A percentile compares a stretch with the other conserved stretches of the same genome.
These are phyloP conservation scores for Haplosporangium sp. DNA, from an alignment of 371 early-diverging fungal species.

Conservation along the genomic window DNA sequence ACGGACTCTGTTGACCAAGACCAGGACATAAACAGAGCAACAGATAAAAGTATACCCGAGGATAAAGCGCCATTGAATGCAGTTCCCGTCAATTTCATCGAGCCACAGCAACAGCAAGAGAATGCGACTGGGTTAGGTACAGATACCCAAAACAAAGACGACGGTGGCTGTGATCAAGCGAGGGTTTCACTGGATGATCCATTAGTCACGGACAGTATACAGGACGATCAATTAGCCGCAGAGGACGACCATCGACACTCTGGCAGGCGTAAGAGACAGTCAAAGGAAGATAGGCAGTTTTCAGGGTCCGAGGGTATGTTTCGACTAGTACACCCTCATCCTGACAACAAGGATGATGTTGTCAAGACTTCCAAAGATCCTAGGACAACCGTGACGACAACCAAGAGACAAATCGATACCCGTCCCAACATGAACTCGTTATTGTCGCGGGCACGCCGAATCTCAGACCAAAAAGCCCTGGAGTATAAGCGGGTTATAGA, in stretches of 20 bases:
- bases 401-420: constrained; percentile 37
- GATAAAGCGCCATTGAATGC: too few relatives aligned
- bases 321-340: constrained; percentile 23
- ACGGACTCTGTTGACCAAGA: too few relatives aligned
- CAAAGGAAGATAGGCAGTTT: background rate
- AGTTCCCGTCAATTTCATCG: too few relatives aligned
- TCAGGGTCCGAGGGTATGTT: constrained; percentile 3
- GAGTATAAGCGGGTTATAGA: constrained; percentile 33
- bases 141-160: too few relatives aligned
- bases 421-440: constrained; percentile 29
- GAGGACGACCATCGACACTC: background rate
- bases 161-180: too few relatives aligned
- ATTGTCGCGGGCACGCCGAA: constrained; percentile 36
- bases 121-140: too few relatives aligned
- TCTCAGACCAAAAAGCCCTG: constrained; percentile 30
- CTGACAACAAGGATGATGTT: constrained; percentile 27
- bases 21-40: too few relatives aligned
- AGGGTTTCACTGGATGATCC: too few relatives aligned
- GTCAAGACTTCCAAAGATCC: constrained; percentile 23
- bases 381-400: constrained; percentile 26
- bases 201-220: too few relatives aligned
- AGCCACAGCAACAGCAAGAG: too few relatives aligned
- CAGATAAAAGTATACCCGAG: too few relatives aligned
- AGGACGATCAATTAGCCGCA: background rate
- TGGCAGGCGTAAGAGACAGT: background rate